Base-by-base conservation (phyloP, 441 rosid species). In the Pelargonium myrrhifolium region DNA sequence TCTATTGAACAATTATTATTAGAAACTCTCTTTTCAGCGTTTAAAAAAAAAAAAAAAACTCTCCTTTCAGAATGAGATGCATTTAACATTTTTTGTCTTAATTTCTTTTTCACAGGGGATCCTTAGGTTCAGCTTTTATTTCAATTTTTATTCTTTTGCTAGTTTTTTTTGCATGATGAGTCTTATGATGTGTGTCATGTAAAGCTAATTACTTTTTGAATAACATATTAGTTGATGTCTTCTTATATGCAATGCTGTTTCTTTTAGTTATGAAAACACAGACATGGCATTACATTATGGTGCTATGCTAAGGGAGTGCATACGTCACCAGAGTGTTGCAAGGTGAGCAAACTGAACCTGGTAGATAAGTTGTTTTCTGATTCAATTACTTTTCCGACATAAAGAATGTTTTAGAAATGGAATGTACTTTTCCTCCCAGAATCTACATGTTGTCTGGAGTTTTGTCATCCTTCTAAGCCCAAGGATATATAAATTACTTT, bases 221-320 rank as follows among this genome's bases (percentile, higher is more conserved):
- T 65, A 61, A 4, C n/a, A 3, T 70, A 22, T 58, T 35, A 35
- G 67, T 31, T 65, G 65, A 51, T 26, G 68, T 72, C 63, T 68
- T 75, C 59, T 72, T n/a, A 69, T 73, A 35, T 67, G 22, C 12
- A 9, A 22, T 75, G 64, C 22, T 72, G 62, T 67, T 75, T 75
- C 10, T 81, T 64, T 49, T 78, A 94, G 99, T 42, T 93, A 89
- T 62, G 96, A 84, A 68, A 79, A 81, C 75, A 75, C 92, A 17
- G 97, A 91, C 74, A 82, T 91, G 97, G 96, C 99, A 75, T 86
- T 93, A 74, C 99, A 93, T 74, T 94, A 91, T 74, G 97, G 99
- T 76, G 92, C 89, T 65, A 94, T 94, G 97, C 81, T 91, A 63
- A 87, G 97, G 85, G 99, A 94, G 70, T 94, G 99, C 83, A 91